Percentiles rank a stretch among this genome's conserved stretches.
These are phyloP conservation scores for Pichia sp. DNA, from an alignment of 1,139 yeast genomes.

Conservation along the genomic window DNA sequence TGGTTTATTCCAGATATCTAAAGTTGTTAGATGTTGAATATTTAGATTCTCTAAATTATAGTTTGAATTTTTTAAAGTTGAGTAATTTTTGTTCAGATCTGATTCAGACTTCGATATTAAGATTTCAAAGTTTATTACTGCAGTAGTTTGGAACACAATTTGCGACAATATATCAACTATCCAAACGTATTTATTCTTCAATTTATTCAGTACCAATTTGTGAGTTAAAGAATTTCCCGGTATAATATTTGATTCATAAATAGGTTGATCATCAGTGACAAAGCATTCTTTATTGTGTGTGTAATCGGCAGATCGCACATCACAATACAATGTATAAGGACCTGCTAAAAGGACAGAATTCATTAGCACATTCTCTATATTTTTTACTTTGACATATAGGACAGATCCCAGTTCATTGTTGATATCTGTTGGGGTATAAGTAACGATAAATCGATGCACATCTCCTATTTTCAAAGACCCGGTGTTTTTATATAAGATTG, in stretches of 20 bases:
- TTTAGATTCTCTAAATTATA: constrained; percentile 20
- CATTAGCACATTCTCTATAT: constrained; percentile 65
- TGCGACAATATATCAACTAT: constrained; percentile 81
- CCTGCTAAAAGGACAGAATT: constrained; percentile 89
- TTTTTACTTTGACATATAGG: constrained; percentile 63
- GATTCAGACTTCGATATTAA: constrained; percentile 48
- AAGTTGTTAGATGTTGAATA: constrained; percentile 53
- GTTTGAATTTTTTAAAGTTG: constrained; percentile 26
- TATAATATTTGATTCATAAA: constrained; percentile 46
- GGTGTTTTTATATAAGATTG: constrained; percentile 20
- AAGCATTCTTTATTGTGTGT: constrained; percentile 47
- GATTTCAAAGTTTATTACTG: constrained; percentile 67
- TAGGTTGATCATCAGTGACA: constrained; percentile 56
- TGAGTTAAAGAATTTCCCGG: constrained; percentile 48
- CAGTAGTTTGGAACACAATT: constrained; percentile 64
- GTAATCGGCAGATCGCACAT: constrained; percentile 62
- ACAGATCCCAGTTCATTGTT: constrained; percentile 12
- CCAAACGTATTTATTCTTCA: constrained; percentile 56
- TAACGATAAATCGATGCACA: constrained; percentile 37
- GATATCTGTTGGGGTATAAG: constrained; percentile 23
- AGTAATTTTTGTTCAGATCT: constrained; percentile 34
- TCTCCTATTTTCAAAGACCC: constrained; percentile 50
- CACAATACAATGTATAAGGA: constrained; percentile 83
- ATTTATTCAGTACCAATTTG: constrained; percentile 46
- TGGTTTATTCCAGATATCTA: constrained; percentile 68